Base-by-base conservation (phyloP, 345 rosid genomes). In the Heritiera fomes region DNA sequence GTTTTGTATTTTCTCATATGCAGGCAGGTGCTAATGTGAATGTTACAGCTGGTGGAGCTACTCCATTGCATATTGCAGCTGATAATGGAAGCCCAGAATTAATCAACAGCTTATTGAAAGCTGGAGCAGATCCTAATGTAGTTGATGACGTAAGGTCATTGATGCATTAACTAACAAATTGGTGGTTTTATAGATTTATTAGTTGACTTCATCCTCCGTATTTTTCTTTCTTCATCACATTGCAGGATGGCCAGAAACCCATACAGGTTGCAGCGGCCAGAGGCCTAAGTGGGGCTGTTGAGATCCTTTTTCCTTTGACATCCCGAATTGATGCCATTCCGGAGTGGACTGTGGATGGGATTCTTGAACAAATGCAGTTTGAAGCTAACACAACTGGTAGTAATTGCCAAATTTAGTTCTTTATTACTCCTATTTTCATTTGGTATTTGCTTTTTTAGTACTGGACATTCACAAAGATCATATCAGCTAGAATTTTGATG, bases 41-140 rank as follows among this genome's bases (percentile, higher is more conserved):
- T 69, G 78, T 91, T 76, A 77, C 74, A 78, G 93, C 97, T 82
- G 96, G 97, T 82, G 98, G 98, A 77, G 94, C 97, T 68, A 93
- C 97, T 58, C 94, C 98, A 10, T 86, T 95, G 90, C 98, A 95
- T 76, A 88, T 92, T 82, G 97, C 98, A 6, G 97, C 97, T 65
- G 96, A 95, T 83, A 81, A 70, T 71, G 99, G 97, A 75, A 88
- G 70, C 84, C 70, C 81, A 12, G 94, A 92, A 73, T 83, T 95
- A 71, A 81, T 95, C 65, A 87, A 90, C 72, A 87, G 87, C 84
- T 90, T 95, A 66, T 79, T 95, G 65, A 80, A 95, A 83, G 96
- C 93, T 67, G 93, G 98, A 41, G 94, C 94, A 83, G 97, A 93
- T 86, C 90, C 98, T 49, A 91, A 95, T 83, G 75, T 78, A 66